Evolutionary conservation across 2,329 filamentous ascomycete genomes (phyloP), one percentile per base, ranked within the genome.

Genomic region (Stylonectria norvegica): DNA sequence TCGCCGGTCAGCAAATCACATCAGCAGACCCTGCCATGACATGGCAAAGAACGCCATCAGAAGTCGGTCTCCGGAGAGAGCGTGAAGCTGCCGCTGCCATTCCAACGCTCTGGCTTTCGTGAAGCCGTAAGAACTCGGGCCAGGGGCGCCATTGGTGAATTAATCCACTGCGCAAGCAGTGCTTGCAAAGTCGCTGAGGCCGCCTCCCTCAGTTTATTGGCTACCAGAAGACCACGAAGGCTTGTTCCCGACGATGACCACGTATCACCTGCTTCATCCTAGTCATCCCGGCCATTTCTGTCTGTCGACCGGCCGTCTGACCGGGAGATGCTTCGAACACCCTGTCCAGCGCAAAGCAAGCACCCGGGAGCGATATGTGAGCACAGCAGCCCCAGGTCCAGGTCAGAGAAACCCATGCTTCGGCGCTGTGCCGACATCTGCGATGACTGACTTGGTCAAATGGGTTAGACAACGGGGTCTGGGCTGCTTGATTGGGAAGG

Each of bases 401-500:
- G 40, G n/a, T 30, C 30, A 33, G 42, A 45, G 27, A 30, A 33
- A 33, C 40, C 35, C 30, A 35, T 52, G 32, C 38, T 48, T 20
- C 42, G 41, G 33, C 23, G 38, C 34, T 16, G 32, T 42, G 36
- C 32, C 44, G 36, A 36, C 30, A 18, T 41, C 15, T 5, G 7
- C 22, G 27, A 25, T 23, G 31, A 39, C 23, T 51, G 40, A 34
- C 34, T 31, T 45, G 30, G n/a, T 34, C 28, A 18, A 20, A 36
- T 38, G 33, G 45, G 54, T 54, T 43, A 45, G 38, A 57, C 54
- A 51, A 53, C 22, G 31, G 30, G 6, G 30, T 14, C 30, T 18
- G 15, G 17, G 19, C 8, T 32, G 30, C 65, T 57, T 38, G 40
- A 66, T 64, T 33, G 33, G 64, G 65, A 63, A 69, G 61, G 55